phyloP scores from a whole-genome alignment of 768 basidiomycete genomes.

The Leccinellum rugosiceps region DNA sequence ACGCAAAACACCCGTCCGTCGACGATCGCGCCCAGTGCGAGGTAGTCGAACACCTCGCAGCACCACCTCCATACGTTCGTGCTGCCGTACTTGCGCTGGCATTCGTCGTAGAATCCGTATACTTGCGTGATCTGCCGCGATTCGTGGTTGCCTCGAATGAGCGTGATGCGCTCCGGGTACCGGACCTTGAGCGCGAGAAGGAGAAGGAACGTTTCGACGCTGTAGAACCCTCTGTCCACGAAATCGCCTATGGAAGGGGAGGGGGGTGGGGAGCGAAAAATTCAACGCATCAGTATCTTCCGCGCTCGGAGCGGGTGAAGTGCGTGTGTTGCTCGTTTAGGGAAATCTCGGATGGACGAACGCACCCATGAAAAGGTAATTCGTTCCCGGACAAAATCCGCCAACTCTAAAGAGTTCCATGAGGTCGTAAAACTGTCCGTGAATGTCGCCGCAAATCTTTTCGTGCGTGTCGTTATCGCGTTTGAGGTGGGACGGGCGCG shows the following conservation, averaged over 20 bases:
- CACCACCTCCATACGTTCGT: constrained; percentile 98
- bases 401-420: constrained; percentile 95
- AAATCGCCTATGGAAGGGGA: constrained; percentile 71
- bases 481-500: constrained; percentile 1
- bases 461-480: constrained; percentile 2
- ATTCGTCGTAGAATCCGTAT: constrained; percentile 94
- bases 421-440: constrained; percentile 95
- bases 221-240: constrained; percentile 96
- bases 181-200: constrained; percentile 94
- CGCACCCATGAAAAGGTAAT: constrained; percentile 95
- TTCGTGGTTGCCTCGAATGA: constrained; percentile 98
- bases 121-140: constrained; percentile 96
- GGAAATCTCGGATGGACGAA: constrained; percentile 3
- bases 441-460: constrained; percentile 93
- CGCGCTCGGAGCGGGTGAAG: neutral
- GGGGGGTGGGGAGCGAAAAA: neutral
- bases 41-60: constrained; percentile 97
- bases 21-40: constrained; percentile 92
- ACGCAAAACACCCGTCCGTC: constrained; percentile 97
- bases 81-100: constrained; percentile 91
- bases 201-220: constrained; percentile 93
- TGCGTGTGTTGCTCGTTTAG: neutral
- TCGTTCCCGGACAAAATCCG: constrained; percentile 88
- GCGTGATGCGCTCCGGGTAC: constrained; percentile 94
- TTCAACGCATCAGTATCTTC: constrained; percentile 7